These are phyloP conservation scores for Pseudonectria buxi DNA, from an alignment of 2,329 filamentous ascomycete species.

Conservation along the genomic window DNA sequence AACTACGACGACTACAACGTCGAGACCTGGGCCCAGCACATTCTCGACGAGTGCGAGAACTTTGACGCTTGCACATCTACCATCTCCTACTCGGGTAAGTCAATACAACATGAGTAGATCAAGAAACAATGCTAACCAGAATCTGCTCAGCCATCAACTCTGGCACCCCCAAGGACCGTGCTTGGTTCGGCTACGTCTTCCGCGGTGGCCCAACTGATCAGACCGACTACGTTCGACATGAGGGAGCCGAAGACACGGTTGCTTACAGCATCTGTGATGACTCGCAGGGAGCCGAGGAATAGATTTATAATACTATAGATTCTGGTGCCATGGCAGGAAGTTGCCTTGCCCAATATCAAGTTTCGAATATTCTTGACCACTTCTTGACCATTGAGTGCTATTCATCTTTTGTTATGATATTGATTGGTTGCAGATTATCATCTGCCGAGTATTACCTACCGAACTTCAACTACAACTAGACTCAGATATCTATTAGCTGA, in stretches of 20 bases:
- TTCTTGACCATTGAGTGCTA: too few relatives aligned
- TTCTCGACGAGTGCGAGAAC: constrained; percentile 1
- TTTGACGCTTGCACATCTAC: background rate
- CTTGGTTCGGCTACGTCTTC: constrained; percentile 7
- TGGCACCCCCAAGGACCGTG: constrained; percentile 1
- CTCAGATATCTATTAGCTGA: too few relatives aligned
- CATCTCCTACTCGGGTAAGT: constrained; percentile 1
- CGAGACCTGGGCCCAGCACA: constrained; percentile 1
- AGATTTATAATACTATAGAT: too few relatives aligned
- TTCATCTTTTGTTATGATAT: too few relatives aligned
- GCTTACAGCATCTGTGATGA: too few relatives aligned
- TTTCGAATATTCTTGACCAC: too few relatives aligned
- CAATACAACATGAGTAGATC: background rate
- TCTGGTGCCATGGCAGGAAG: too few relatives aligned
- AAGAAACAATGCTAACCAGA: background rate
- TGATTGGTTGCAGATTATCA: too few relatives aligned
- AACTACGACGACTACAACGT: constrained; percentile 1
- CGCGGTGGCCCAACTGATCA: constrained; percentile 1
- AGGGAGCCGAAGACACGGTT: background rate
- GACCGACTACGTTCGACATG: background rate
- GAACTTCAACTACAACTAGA: too few relatives aligned
- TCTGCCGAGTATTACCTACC: too few relatives aligned
- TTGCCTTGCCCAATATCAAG: too few relatives aligned
- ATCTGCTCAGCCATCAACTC: constrained; percentile 3
- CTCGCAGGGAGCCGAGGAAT: too few relatives aligned